Base-by-base conservation (phyloP, 75 land plant genomes). In the Adiantum capillusveneris region DNA sequence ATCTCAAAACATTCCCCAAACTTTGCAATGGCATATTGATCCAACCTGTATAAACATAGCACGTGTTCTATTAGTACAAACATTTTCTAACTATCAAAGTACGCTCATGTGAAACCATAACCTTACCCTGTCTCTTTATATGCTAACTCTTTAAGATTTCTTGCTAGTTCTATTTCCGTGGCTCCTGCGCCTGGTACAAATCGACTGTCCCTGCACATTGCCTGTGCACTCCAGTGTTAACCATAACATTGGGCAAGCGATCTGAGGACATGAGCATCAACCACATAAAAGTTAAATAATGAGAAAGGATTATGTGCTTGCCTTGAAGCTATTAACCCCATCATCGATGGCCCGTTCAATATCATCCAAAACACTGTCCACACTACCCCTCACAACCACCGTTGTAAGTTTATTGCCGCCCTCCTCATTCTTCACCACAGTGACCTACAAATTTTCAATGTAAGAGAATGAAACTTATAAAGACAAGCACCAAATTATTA, bases 291-390 rank as follows among this genome's bases (percentile, higher is more conserved):
- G 9, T 9, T 9, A 41, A 14, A 9, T 9, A 9, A 41, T 9
- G 12, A 14, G 43, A 41, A 41, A 9, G 43, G 18, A 18, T 46
- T 30, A 52, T 1, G 44, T 44, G 25, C 37, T 25, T 58, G 85
- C 91, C 86, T 95, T 95, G 71, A 81, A 95, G 20, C 82, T 76
- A 68, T 95, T 95, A 12, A 95, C 99, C 29, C 99, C 99, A 79
- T 95, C 99, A 76, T 95, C 99, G 45, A 95, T 86, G 29, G 99
- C 97, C 58, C 99, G 81, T 71, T 95, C 99, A 74, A 95, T 82
- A 31, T 95, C 99, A 79, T 95, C 99, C 57, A 95, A 60, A 41
- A 90, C 79, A 59, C 99, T 95, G 56, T 95, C 97, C 31, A 97
- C 90, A 65, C 99, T 95, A 51, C 88, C 99, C 44, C 99, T 79